Conservation (phyloP, 2,329 filamentous ascomycete genomes). For the Lasiodiplodia gonubiensis region DNA sequence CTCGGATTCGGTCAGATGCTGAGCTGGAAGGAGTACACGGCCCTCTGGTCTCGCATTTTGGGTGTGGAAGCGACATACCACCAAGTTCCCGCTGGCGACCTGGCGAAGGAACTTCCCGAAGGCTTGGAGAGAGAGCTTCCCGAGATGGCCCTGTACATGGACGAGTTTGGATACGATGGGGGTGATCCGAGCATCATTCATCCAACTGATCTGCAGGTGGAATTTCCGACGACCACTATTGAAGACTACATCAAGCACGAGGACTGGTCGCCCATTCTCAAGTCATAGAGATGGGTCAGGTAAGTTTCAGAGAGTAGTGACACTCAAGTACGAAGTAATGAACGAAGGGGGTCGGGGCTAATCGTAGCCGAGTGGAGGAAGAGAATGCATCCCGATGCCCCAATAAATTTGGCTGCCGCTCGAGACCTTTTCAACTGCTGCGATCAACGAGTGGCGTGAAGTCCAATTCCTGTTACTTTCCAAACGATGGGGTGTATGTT, state of each 20-base stretch:
- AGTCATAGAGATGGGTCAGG: too few species aligned
- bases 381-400: too few species aligned
- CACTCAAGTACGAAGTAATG: too few species aligned
- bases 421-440: too few species aligned
- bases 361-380: too few species aligned
- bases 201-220: slow-evolving; percentile 36
- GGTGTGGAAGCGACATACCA: slow-evolving; percentile 27
- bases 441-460: too few species aligned
- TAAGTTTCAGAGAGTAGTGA: too few species aligned
- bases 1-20: slow-evolving; percentile 35
- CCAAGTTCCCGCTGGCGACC: too few species aligned
- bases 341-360: too few species aligned
- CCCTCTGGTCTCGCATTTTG: slow-evolving; percentile 36
- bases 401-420: too few species aligned
- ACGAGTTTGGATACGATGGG: slow-evolving; percentile 47
- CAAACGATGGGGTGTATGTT: too few species aligned
- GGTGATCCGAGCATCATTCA: slow-evolving; percentile 40
- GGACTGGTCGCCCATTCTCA: slow-evolving; percentile 33
- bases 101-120: slow-evolving; percentile 37
- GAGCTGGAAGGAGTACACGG: slow-evolving; percentile 36
- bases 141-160: slow-evolving; percentile 44
- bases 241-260: slow-evolving; percentile 38
- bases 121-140: slow-evolving; percentile 39
- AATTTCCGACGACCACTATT: slow-evolving; percentile 35
- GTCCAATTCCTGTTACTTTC: too few species aligned